Evolutionary conservation across 2,329 filamentous ascomycete species (phyloP).

Genomic region (Sordariomycetes sp.): DNA sequence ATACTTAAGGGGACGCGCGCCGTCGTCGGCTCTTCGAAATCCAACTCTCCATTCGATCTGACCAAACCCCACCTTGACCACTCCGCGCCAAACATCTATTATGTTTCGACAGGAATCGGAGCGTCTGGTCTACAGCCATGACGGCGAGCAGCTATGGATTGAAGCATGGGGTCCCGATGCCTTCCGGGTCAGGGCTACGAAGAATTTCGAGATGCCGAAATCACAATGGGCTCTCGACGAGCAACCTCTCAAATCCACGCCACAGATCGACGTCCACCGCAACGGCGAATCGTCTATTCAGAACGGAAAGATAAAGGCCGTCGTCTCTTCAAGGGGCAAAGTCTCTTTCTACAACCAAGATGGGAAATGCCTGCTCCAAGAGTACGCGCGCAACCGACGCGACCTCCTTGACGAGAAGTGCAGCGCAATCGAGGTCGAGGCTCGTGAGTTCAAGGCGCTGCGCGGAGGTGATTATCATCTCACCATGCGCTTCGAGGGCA

Average conservation of each 20-base stretch:
- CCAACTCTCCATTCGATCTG: too few species aligned
- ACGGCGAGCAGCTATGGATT: constrained; percentile 37
- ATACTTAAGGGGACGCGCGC: too few species aligned
- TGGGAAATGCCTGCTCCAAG: constrained; percentile 18
- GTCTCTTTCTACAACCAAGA: constrained; percentile 14
- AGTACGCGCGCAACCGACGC: constrained; percentile 17
- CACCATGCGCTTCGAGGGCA: constrained; percentile 48
- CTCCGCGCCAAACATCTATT: too few species aligned
- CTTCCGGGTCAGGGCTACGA: constrained; percentile 36
- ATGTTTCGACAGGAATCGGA: too few species aligned
- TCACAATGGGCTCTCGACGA: constrained; percentile 27
- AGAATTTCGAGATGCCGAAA: constrained; percentile 20
- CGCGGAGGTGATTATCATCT: constrained; percentile 40
- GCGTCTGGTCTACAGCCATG: constrained; percentile 20
- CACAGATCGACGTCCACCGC: not conserved
- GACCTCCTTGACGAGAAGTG: constrained; percentile 43
- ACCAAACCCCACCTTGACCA: too few species aligned
- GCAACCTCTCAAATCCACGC: constrained; percentile 5
- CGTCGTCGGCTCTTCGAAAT: too few species aligned
- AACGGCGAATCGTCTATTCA: constrained; percentile 2
- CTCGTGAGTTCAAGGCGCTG: constrained; percentile 46
- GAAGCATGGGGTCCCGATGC: constrained; percentile 38
- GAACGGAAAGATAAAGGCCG: constrained; percentile 20
- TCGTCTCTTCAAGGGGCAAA: constrained; percentile 16
- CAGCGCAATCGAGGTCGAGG: constrained; percentile 45